These are phyloP conservation scores for Corchorus olitorius DNA, from an alignment of 345 rosid species.

Conservation along the genomic window DNA sequence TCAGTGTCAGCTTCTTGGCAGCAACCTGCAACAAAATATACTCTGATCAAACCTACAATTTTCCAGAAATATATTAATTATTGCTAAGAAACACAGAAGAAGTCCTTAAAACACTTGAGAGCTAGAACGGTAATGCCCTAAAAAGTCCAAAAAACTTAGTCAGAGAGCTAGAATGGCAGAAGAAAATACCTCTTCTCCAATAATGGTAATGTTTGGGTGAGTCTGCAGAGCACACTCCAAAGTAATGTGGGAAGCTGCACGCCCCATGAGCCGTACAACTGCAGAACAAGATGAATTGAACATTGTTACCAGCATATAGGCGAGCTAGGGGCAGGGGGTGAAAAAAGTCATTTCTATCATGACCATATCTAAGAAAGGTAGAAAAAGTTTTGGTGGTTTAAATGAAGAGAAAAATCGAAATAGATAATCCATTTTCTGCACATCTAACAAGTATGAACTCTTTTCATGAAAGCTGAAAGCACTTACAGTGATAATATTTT, in stretches of 20 bases:
- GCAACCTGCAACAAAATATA: conserved; percentile 55
- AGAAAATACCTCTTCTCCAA: conserved; percentile 87
- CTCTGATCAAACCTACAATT: not conserved
- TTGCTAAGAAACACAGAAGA: not conserved
- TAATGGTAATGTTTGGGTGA: conserved; percentile 88
- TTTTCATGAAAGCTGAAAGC: conserved; percentile 1
- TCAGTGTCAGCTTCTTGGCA: conserved; percentile 73
- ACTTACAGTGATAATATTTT: conserved; percentile 97
- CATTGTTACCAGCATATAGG: not conserved
- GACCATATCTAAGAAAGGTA: not conserved
- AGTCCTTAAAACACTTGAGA: not conserved
- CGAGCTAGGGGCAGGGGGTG: not conserved
- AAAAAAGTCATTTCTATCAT: not conserved
- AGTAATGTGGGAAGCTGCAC: conserved; percentile 98
- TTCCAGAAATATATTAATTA: not conserved
- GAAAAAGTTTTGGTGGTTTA: not conserved
- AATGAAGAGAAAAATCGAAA: not conserved
- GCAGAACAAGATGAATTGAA: conserved; percentile 19
- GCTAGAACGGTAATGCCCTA: not conserved
- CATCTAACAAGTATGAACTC: not conserved
- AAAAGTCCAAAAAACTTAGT: not conserved
- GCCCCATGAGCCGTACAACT: conserved; percentile 99
- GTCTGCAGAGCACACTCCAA: conserved; percentile 98
- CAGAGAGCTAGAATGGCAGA: not conserved
- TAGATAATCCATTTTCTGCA: not conserved